Conservation (phyloP, 768 basidiomycete species). For the Mycena galericulata region DNA sequence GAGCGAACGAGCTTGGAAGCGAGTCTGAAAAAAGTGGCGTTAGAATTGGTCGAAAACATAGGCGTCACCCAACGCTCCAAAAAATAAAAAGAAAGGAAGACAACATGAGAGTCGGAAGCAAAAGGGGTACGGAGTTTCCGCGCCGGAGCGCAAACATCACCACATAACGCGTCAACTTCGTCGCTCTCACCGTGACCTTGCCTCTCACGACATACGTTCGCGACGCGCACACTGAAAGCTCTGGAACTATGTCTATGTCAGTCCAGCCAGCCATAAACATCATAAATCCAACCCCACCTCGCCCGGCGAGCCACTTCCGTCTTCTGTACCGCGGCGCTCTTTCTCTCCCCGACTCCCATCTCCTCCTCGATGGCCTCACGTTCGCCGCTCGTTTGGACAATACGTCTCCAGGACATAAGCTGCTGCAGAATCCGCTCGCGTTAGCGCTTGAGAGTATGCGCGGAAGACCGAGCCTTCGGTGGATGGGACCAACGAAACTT, state of each 20-base stretch:
- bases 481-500: constrained; percentile 66
- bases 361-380: constrained; percentile 79
- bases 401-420: constrained; percentile 49
- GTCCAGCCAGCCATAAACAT: constrained; percentile 22
- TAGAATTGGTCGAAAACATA: no score
- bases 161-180: no score
- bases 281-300: constrained; percentile 38
- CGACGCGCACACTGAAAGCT: neutral
- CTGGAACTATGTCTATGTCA: neutral
- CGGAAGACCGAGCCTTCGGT: constrained; percentile 71
- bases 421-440: constrained; percentile 78
- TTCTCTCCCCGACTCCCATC: constrained; percentile 77
- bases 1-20: no score
- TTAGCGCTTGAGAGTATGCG: constrained; percentile 86
- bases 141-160: no score
- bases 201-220: no score
- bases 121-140: no score
- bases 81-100: no score
- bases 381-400: constrained; percentile 67
- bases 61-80: no score
- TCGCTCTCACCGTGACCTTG: no score
- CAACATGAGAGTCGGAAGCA: no score
- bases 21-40: no score
- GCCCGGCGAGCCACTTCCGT: constrained; percentile 52
- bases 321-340: constrained; percentile 83